Evolutionary conservation across 345 rosid genomes (phyloP), one percentile per base, ranked within the genome.

Genomic region (Eucalyptus pauciflora): DNA sequence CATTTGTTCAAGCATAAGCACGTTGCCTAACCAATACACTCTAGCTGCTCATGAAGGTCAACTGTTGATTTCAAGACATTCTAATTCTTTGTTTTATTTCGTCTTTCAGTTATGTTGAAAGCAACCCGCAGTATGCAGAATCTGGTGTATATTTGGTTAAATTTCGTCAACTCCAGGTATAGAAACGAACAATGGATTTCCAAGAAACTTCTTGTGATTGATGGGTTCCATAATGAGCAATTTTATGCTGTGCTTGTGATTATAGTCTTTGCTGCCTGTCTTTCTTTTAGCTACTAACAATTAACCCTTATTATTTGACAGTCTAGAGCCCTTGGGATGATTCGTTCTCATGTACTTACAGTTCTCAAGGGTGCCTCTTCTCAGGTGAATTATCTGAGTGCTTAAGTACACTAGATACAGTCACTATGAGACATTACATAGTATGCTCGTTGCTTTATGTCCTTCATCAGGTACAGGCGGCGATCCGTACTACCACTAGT

Each of bases 321-420:
- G 99, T 96, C 99, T 91, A 97, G 99, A 83, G 99, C 99, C 83
- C 92, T 97, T 89, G 99, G 99, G 48, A 93, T 97, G 98, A 96
- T 97, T 87, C 99, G 99, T 54, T 92, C 97, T 87, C 96, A 96
- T 92, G 96, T 96, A 58, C 96, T 96, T 92, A 93, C 99, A 54
- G 95, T 96, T 92, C 95, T 97, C 88, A 97, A 94, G 94, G 93
- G 92, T 46, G 98, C 98, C 92, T 94, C 99, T 90, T 95, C 95
- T 86, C 98, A 96, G 99, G 99, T 96, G 89, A 89, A 86, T 80
- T 67, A 25, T 43, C 60, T 89, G 50, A 86, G 41, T 11, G 69
- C 31, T 69, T 41, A 76, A 60, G 69, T 64, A 49, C 46, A 4
- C 9, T n/a, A 43, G 25, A 37, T 76, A 41, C 45, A 17, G 18